Base-by-base conservation (phyloP, 1,284 basidiomycete genomes). In the Singerocomus rubriflavus region DNA sequence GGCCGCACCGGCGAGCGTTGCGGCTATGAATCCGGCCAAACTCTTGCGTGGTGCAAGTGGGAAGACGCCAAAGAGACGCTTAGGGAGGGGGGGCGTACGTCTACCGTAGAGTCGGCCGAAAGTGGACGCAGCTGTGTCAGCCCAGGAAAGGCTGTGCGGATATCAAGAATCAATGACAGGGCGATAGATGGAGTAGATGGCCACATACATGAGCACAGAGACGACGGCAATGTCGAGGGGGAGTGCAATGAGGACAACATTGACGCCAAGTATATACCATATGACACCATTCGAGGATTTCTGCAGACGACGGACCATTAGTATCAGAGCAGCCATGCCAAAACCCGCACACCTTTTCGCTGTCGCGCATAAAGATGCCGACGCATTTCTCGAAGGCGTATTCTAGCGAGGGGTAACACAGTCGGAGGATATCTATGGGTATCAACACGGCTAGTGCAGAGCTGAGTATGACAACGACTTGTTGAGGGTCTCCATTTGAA, bases 241-340 rank as follows among this genome's bases (percentile, higher is more conserved):
- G 61, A 92, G 91, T 53, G 88, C 73, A 1, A 81, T 72, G 17
- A 99, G 79, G 30, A 86, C 90, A 63, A 87, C 82, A 56, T 94
- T 83, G 58, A 93, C 93, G 16, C 96, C 96, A 29, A 96, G 71
- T 46, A 98, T 85, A 68, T 98, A 99, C 91, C 93, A 98, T 40
- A 98, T 85, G 29, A 96, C 93, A 5, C 96, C 96, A 63, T 94
- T 94, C 13, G 85, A 79, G 39, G 79, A 74, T 64, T 80, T 76
- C 84, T 88, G 58, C 38, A 29, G 14, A 36, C 3, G 11, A 16
- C 48, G 17, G 27, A 27, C 38, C 8, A 36, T 42, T 4, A 30
- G 21, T 0, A 10, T 34, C 11, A 16, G 16, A 16, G 14, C 21
- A 25, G 27, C 0, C 27, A 25, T 10, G 14, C 37, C 2, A 7